Percentiles rank a stretch among this genome's conserved stretches.
Conservation (phyloP, 1,284 basidiomycete species). For the Leccinum pachyderme region DNA sequence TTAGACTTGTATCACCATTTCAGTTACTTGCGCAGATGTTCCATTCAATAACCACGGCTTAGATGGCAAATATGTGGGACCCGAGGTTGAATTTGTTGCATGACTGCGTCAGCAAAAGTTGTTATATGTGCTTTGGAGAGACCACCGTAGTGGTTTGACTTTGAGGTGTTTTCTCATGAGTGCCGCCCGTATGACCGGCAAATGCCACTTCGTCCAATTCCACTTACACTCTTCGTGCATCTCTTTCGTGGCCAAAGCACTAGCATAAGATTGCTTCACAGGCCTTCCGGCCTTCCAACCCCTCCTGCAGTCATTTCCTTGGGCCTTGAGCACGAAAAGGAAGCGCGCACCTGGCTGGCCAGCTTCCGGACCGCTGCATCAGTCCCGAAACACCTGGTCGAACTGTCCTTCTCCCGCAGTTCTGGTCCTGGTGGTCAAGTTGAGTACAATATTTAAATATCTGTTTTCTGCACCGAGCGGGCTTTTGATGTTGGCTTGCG, state of each 20-base stretch:
- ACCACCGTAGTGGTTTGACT: not conserved
- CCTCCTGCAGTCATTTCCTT: conserved; percentile 16
- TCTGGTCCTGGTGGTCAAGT: conserved; percentile 82
- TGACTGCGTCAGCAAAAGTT: not conserved
- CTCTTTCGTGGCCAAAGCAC: not conserved
- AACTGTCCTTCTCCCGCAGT: conserved; percentile 45
- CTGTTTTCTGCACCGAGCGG: not conserved
- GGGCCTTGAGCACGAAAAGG: conserved; percentile 16
- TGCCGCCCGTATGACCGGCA: not conserved
- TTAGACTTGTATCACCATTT: not conserved
- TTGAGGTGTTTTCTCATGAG: not conserved
- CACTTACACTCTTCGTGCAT: not conserved
- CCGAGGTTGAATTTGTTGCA: not conserved
- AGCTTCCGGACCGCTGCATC: conserved; percentile 39
- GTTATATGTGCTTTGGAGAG: too few relatives aligned
- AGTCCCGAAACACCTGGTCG: conserved; percentile 41
- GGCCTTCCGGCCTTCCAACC: not conserved
- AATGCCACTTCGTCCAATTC: not conserved
- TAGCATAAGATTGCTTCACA: not conserved
- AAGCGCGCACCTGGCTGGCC: conserved; percentile 52
- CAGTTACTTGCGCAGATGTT: not conserved
- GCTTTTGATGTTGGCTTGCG: not conserved
- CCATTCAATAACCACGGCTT: not conserved
- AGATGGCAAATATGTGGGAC: not conserved
- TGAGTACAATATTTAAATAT: conserved; percentile 6